Evolutionary conservation across 371 early-diverging fungal species (phyloP).

Genomic region (Mucor plumbeus): DNA sequence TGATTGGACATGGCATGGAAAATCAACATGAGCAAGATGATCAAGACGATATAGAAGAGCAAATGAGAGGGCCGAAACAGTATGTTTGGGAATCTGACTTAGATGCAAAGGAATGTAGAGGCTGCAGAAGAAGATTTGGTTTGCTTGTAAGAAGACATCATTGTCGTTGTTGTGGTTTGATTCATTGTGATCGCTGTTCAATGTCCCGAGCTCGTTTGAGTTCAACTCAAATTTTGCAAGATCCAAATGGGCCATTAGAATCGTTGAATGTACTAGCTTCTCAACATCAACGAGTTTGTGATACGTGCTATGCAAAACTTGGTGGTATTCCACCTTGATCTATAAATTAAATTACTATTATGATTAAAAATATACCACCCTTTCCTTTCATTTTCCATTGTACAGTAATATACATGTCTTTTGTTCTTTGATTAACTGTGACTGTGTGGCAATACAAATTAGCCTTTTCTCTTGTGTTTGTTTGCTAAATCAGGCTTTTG

Average conservation of each 20-base stretch:
- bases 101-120: constrained; percentile 67
- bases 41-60: background rate
- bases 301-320: constrained; percentile 51
- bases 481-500: constrained; percentile 2
- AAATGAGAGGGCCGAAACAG: constrained; percentile 22
- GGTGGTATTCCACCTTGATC: constrained; percentile 27
- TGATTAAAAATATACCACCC: background rate
- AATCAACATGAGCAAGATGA: background rate
- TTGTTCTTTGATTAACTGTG: background rate
- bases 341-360: background rate
- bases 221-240: constrained; percentile 58
- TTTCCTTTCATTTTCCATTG: background rate
- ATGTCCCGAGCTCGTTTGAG: constrained; percentile 57
- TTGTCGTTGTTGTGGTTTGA: constrained; percentile 86
- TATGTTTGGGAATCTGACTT: constrained; percentile 77
- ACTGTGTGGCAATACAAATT: background rate
- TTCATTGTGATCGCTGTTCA: constrained; percentile 81
- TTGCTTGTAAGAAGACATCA: constrained; percentile 78
- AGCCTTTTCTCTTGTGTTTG: background rate
- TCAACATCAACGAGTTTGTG: constrained; percentile 65
- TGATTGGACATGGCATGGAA: constrained; percentile 35
- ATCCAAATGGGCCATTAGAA: constrained; percentile 45
- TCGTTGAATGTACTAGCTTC: constrained; percentile 40
- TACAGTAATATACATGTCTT: background rate
- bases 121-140: constrained; percentile 70